Evolutionary conservation across 306 rosid species (phyloP).

Genomic region (Crotalaria pallida): DNA sequence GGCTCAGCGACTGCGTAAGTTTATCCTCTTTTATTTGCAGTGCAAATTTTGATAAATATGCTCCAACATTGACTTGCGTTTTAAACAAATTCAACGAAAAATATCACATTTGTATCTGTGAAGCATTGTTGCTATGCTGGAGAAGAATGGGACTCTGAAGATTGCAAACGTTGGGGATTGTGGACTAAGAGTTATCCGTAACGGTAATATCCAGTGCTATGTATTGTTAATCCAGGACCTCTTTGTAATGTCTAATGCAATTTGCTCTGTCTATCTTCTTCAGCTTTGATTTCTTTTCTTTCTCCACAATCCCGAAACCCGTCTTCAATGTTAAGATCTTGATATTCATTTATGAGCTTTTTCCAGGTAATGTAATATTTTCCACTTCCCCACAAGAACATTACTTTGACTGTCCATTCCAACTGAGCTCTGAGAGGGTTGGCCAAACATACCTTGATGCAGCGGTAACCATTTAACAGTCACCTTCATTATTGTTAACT

Average conservation of each 20-base stretch:
- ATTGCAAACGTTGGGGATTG: constrained; percentile 94
- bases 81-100: background rate
- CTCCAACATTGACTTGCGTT: background rate
- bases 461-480: constrained; percentile 40
- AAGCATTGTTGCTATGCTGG: constrained; percentile 81
- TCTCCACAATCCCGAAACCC: background rate
- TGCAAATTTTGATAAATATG: background rate
- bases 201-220: constrained; percentile 43
- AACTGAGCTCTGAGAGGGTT: constrained; percentile 70
- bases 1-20: constrained; percentile 96
- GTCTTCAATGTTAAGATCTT: background rate
- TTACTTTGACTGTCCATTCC: constrained; percentile 89
- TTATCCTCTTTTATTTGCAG: background rate
- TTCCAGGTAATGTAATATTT: constrained; percentile 55
- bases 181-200: constrained; percentile 71
- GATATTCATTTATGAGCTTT: background rate
- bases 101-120: constrained; percentile 13
- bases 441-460: constrained; percentile 95
- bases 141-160: constrained; percentile 72
- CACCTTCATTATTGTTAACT: background rate
- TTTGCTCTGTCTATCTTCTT: background rate
- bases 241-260: background rate
- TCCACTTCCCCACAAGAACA: constrained; percentile 92
- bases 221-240: background rate
- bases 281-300: background rate